Conservation (phyloP, 2,329 filamentous ascomycete genomes). For the Cordyceps javanica region DNA sequence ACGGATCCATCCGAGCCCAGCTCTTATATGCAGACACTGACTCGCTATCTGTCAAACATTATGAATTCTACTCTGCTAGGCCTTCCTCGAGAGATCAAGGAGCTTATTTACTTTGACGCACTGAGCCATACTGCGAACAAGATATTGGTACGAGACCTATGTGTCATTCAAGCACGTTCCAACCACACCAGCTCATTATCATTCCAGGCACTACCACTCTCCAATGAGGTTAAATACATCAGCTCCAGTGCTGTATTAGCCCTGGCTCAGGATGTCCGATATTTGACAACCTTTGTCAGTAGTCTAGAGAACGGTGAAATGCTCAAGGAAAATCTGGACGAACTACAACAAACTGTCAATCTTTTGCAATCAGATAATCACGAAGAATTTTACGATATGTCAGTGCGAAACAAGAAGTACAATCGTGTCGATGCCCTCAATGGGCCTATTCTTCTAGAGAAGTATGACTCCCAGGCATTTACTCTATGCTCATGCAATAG, state of each 20-base stretch:
- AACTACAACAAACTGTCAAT: constrained; percentile 86
- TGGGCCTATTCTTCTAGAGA: constrained; percentile 84
- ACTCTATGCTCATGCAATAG: not conserved
- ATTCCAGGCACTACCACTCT: constrained; percentile 65
- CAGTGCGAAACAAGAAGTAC: constrained; percentile 86
- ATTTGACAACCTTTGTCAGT: constrained; percentile 80
- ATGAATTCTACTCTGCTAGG: constrained; percentile 93
- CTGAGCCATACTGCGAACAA: constrained; percentile 83
- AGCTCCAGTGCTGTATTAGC: constrained; percentile 79
- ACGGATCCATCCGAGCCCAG: constrained; percentile 66
- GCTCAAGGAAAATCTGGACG: constrained; percentile 81
- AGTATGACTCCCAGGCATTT: constrained; percentile 47
- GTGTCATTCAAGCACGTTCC: no score
- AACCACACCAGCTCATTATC: not conserved
- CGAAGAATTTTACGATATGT: constrained; percentile 96
- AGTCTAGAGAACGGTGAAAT: constrained; percentile 79
- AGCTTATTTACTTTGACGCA: constrained; percentile 96
- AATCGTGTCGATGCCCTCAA: constrained; percentile 87
- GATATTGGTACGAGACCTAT: constrained; percentile 56
- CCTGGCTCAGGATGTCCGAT: constrained; percentile 75
- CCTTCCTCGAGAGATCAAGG: constrained; percentile 91
- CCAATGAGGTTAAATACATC: constrained; percentile 74
- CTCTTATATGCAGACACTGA: constrained; percentile 93
- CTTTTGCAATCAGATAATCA: constrained; percentile 82
- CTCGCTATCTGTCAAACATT: constrained; percentile 87